phyloP scores from a whole-genome alignment of 345 rosid genomes.

The Eucalyptus regnans region DNA sequence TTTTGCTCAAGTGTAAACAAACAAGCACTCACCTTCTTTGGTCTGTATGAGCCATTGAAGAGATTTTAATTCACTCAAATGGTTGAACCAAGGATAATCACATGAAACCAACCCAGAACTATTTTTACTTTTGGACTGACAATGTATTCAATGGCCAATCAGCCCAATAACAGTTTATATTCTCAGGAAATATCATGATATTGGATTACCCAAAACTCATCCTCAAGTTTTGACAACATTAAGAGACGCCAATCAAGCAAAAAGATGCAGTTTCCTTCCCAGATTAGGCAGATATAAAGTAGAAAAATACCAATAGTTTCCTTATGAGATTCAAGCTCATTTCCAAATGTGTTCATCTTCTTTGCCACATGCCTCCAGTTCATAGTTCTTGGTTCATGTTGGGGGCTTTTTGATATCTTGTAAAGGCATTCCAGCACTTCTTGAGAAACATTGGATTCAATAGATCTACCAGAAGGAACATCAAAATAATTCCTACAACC shows the following conservation, averaged over 20 bases:
- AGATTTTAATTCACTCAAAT: not conserved
- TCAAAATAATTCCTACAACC: constrained; percentile 32
- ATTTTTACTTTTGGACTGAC: not conserved
- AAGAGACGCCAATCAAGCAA: not conserved
- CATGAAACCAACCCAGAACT: not conserved
- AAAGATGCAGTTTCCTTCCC: not conserved
- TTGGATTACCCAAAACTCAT: not conserved
- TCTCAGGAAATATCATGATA: not conserved
- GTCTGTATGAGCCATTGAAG: not conserved
- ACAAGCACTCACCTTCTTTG: not conserved
- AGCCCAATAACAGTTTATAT: not conserved
- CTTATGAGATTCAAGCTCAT: constrained; percentile 26
- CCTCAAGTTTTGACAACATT: not conserved
- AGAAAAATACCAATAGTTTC: constrained; percentile 22
- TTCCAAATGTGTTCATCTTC: constrained; percentile 66
- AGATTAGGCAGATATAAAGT: not conserved
- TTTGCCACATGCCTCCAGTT: constrained; percentile 79
- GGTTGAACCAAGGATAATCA: not conserved
- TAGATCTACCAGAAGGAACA: constrained; percentile 23
- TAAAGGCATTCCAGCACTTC: constrained; percentile 78
- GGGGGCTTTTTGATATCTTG: constrained; percentile 47
- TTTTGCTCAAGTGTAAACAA: not conserved
- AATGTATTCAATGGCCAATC: not conserved
- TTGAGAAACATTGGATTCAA: constrained; percentile 49
- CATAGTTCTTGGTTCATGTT: constrained; percentile 63